Evolutionary conservation across 2,329 filamentous ascomycete genomes (phyloP).

Genomic region (Pseudogymnoascus sp.): DNA sequence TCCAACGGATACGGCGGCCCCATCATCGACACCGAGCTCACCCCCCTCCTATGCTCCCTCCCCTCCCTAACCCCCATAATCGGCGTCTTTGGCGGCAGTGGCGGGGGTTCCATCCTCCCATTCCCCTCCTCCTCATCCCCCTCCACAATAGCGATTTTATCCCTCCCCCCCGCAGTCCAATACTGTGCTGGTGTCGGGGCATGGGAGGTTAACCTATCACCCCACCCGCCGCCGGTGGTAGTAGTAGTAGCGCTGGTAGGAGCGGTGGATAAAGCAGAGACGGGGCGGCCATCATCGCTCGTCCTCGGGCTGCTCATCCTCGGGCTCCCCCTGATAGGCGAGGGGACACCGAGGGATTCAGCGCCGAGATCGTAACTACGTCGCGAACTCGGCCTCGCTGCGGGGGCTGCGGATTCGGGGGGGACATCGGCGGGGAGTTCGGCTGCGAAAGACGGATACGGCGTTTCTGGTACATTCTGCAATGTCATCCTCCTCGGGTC

Average conservation of each 20-base stretch:
- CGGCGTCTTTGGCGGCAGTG: conserved; percentile 69
- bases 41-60: conserved; percentile 16
- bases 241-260: background rate
- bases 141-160: conserved; percentile 59
- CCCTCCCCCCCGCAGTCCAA: conserved; percentile 47
- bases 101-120: conserved; percentile 39
- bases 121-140: conserved; percentile 38
- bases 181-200: conserved; percentile 52
- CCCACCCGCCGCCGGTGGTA: background rate
- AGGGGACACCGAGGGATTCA: conserved; percentile 23
- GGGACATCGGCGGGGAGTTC: conserved; percentile 51
- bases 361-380: conserved; percentile 27
- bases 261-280: conserved; percentile 11
- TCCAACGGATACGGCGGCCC: conserved; percentile 70
- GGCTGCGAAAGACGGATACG: conserved; percentile 31
- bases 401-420: conserved; percentile 8
- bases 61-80: conserved; percentile 32
- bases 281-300: conserved; percentile 30
- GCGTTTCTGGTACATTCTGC: conserved; percentile 29
- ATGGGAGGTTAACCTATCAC: conserved; percentile 43
- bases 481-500: conserved; percentile 15
- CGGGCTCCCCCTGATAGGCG: conserved; percentile 25
- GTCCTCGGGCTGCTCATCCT: conserved; percentile 42
- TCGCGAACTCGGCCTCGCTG: conserved; percentile 12
- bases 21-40: conserved; percentile 11